Base-by-base conservation (phyloP, 768 basidiomycete genomes). In the Austroboletus eburneus region DNA sequence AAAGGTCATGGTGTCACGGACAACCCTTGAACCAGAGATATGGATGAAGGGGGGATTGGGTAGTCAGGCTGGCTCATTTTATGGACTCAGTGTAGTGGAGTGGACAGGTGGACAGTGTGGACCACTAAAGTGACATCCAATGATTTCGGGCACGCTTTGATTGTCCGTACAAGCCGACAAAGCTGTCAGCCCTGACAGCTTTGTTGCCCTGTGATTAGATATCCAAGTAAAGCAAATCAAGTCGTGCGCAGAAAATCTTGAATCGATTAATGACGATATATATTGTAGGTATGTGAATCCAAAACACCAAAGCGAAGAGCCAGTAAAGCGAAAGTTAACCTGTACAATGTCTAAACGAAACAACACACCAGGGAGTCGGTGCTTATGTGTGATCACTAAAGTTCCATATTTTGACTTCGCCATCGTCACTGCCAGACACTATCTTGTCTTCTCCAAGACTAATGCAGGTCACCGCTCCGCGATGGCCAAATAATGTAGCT, bases 351-450 rank as follows among this genome's bases (percentile, higher is more conserved):
- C n/a, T 20, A 24, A 21, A 16, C 6, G 32, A 39, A 23, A 13
- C 22, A 38, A 5, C 25, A 37, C 39, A 18, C 37, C 32, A 46
- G 24, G 34, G 38, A 36, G 52, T 40, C 24, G 20, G 40, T 10
- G 25, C 20, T 43, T 41, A 55, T 33, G 43, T 23, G 13, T 62
- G 50, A 53, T 71, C 72, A 51, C 73, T 69, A 43, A 85, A 85
- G 59, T 72, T 80, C 93, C 94, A 97, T 37, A 96, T 75, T 61
- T 83, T 83, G 45, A 97, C 71, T 49, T 89, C 85, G 18, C 87
- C 81, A 59, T 96, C 94, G 61, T 97, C 94, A 55, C 91, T 91
- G 9, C 94, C 93, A n/a, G 92, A 94, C 9, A 98, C 80, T 37
- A 96, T 89, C 69, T 94, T 92, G 66, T 97, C 95, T 65, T 97